Base-by-base conservation (phyloP, 345 rosid genomes). In the Ceriops tagal region DNA sequence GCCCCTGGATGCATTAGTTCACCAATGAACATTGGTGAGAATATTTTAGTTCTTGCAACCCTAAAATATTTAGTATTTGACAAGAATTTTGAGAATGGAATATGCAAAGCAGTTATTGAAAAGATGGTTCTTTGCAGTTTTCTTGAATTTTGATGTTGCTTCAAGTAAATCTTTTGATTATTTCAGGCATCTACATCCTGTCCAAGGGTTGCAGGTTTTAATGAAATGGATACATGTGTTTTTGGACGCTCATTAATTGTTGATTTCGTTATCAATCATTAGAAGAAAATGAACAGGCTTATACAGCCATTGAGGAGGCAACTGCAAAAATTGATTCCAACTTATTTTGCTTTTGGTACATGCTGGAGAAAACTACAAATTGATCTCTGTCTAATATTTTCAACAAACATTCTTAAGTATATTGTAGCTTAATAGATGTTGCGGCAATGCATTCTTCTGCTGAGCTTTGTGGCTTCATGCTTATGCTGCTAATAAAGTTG, bases 1-100 rank as follows among this genome's bases (percentile, higher is more conserved):
- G 92, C 96, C 21, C 99, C 99, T 22, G 67, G 74, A 80, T 95
- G 97, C 96, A 81, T 90, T 73, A 73, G 77, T 75, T 81, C 83
- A 60, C 81, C 75, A 59, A 65, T 69, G 68, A 80, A 79, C 57
- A 72, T 68, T 72, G 63, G 98, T 84, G 71, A 78, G 84, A 76
- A 31, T 60, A 47, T 31, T 32, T 43, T 55, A 18, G 1, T 24
- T 28, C 55, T 27, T 69, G 73, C 53, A 3, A 53, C 35, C 43
- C 20, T 24, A 24, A 16, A 21, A 27, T 24, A 21, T 56, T 56
- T 21, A 24, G 6, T 56, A 11, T 56, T 56, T 56, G 59, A 21
- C 31, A 24, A 24, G 9, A 27, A 56, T 21, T 1, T 56, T 24
- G 26, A 43, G 4, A 15, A 13, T 43, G 19, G 3, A 13, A 43